These are phyloP conservation scores for Emmonsia crescens DNA, from an alignment of 2,329 filamentous ascomycete species.

Conservation along the genomic window DNA sequence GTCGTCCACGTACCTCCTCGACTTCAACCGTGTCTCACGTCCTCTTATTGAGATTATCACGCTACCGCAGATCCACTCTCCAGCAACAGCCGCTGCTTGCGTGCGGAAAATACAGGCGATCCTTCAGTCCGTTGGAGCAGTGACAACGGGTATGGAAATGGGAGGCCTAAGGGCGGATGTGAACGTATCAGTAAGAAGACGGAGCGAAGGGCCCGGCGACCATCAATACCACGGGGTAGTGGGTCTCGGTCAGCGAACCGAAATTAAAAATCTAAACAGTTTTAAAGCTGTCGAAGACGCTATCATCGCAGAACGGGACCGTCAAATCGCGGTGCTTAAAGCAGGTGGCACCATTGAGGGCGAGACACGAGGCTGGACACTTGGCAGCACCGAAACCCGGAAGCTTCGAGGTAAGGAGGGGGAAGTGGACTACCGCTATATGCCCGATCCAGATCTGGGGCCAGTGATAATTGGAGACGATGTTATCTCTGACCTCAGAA, in stretches of 20 bases:
- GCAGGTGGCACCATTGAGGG: slow-evolving; percentile 63
- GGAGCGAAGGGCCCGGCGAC: slow-evolving; percentile 36
- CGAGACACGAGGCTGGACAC: slow-evolving; percentile 87
- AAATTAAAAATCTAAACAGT: slow-evolving; percentile 94
- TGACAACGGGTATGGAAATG: slow-evolving; percentile 83
- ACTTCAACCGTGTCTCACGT: slow-evolving; percentile 86
- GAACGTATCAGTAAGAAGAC: slow-evolving; percentile 74
- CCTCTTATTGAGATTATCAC: slow-evolving; percentile 95
- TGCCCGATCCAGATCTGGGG: slow-evolving; percentile 87
- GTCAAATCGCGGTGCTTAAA: slow-evolving; percentile 74
- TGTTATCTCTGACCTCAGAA: slow-evolving; percentile 53
- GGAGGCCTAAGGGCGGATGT: slow-evolving; percentile 88
- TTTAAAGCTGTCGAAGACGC: slow-evolving; percentile 94
- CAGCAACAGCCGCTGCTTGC: slow-evolving; percentile 74
- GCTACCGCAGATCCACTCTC: slow-evolving; percentile 74
- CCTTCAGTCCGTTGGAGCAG: slow-evolving; percentile 69
- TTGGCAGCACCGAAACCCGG: slow-evolving; percentile 71
- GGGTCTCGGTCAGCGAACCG: slow-evolving; percentile 72
- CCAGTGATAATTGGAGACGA: slow-evolving; percentile 65
- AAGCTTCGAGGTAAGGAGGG: slow-evolving; percentile 85
- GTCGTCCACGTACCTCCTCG: slow-evolving; percentile 63
- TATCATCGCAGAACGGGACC: slow-evolving; percentile 78
- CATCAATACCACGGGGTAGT: slow-evolving; percentile 47
- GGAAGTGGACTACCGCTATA: slow-evolving; percentile 95
- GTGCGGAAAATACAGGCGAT: slow-evolving; percentile 81